Evolutionary conservation across 805 yeast species (phyloP), one percentile per base, ranked within the genome.

Genomic region (Lachancea sp.): DNA sequence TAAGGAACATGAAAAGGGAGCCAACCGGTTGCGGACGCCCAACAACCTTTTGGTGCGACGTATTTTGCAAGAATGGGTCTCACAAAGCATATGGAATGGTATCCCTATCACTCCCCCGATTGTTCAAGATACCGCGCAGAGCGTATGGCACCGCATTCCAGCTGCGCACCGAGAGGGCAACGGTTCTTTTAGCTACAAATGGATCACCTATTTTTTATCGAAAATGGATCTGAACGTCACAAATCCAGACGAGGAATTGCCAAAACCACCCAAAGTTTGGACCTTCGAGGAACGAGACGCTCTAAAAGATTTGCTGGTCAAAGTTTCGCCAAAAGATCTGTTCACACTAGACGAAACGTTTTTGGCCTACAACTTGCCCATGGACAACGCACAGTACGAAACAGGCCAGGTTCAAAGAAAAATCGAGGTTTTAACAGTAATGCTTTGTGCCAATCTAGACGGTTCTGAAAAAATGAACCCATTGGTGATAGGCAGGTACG

Each of bases 11-110:
- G 59, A 77, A 70, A 61, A 73, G 58, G 62, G 66, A 71, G 48
- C 83, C 43, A 63, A 71, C 46, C 55, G 72, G 38, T 51, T 69
- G 9, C 60, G 84, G 30, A 78, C 76, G 46, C 77, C 77, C n/a
- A 61, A 72, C 39, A 78, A 78, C 51, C 73, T 77, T 10, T 57
- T 81, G 19, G 67, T 81, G 12, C 62, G 85, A 31, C 71, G 73
- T 38, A 78, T 81, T n/a, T 59, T 81, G 36, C 73, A 78, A n/a
- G 85, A 81, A 57, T 81, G 85, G 85, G 76, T 80, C 34, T 72
- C 81, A 0, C 85, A 80, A 56, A 77, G 81, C 19, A 73, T 74
- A 2, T 81, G 86, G 85, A 81, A 78, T 55, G 75, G 73, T 39
- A 77, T 79, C 30, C 85, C 85, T 2, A 73, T 80, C 2, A 76